Percentiles rank a stretch among this genome's conserved stretches.
phyloP scores from a whole-genome alignment of 768 basidiomycete genomes.

The Boletus insuetus region DNA sequence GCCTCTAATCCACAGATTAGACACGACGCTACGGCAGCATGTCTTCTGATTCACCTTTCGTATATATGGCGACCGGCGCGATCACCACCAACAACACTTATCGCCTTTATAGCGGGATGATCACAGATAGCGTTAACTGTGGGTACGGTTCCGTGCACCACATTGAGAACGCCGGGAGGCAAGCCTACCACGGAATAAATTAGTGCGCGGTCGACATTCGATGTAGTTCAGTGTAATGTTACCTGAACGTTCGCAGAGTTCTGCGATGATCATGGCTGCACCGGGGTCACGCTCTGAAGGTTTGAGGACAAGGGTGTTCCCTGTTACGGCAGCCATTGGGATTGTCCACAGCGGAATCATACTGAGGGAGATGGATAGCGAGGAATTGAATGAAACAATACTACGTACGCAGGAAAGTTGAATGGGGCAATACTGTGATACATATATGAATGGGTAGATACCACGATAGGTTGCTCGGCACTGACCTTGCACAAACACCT shows the following conservation, averaged over 20 bases:
- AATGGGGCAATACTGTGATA: constrained; percentile 71
- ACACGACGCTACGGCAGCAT: background rate
- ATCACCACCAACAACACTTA: constrained; percentile 96
- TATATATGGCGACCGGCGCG: constrained; percentile 93
- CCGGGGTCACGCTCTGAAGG: constrained; percentile 97
- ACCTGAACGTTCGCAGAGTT: constrained; percentile 87
- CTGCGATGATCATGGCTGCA: constrained; percentile 96
- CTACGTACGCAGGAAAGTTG: constrained; percentile 80
- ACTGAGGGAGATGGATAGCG: constrained; percentile 33
- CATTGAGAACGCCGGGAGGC: constrained; percentile 85
- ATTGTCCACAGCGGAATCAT: constrained; percentile 99
- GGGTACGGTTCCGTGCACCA: constrained; percentile 86
- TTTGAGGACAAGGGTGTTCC: constrained; percentile 93
- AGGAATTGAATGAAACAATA: background rate
- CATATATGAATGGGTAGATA: constrained; percentile 1
- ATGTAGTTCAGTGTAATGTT: background rate
- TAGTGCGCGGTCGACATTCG: background rate
- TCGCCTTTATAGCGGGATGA: constrained; percentile 86
- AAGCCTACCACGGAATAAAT: constrained; percentile 44
- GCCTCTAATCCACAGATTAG: constrained; percentile 47
- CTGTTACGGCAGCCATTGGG: constrained; percentile 82
- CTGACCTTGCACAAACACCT: constrained; percentile 76
- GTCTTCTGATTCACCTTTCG: constrained; percentile 51
- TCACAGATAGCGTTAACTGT: constrained; percentile 96
- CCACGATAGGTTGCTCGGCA: background rate